phyloP scores from a whole-genome alignment of 2,329 filamentous ascomycete genomes.

The Emergomyces pasteurianus region DNA sequence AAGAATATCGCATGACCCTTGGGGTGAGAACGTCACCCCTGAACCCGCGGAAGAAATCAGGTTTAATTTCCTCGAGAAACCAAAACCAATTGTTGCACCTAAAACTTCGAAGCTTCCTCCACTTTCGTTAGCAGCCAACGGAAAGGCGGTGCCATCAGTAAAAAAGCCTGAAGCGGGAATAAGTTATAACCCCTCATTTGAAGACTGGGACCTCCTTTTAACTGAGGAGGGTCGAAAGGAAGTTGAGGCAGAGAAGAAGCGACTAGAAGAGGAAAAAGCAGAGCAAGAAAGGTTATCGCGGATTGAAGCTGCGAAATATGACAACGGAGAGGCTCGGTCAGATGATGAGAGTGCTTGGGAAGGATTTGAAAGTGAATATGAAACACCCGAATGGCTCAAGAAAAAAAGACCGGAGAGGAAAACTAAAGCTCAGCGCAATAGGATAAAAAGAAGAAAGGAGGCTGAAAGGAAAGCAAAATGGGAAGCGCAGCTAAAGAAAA shows the following conservation, averaged over 20 bases:
- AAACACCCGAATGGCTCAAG: conserved; percentile 51
- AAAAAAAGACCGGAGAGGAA: conserved; percentile 74
- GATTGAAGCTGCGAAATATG: conserved; percentile 59
- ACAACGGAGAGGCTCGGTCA: conserved; percentile 62
- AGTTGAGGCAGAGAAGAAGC: conserved; percentile 64
- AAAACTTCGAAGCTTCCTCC: conserved; percentile 64
- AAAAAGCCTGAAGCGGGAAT: conserved; percentile 66
- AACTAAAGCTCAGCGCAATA: conserved; percentile 76
- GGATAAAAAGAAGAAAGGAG: conserved; percentile 76
- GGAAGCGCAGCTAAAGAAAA: conserved; percentile 61
- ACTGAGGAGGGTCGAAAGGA: conserved; percentile 65
- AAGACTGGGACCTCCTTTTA: conserved; percentile 71
- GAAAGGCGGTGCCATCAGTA: conserved; percentile 68
- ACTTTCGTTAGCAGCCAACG: conserved; percentile 69
- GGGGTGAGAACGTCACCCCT: conserved; percentile 43
- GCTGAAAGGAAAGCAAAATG: conserved; percentile 66
- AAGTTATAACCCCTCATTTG: conserved; percentile 85
- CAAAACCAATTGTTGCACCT: conserved; percentile 57
- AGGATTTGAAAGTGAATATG: conserved; percentile 67
- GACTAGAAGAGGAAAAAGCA: conserved; percentile 53
- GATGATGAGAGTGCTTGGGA: conserved; percentile 91
- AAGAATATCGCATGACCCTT: conserved; percentile 55
- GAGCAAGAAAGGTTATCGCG: conserved; percentile 58
- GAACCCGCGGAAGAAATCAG: conserved; percentile 36
- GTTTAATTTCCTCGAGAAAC: conserved; percentile 56